Percentiles rank a stretch among this genome's conserved stretches.
Evolutionary conservation across 1,139 yeast species (phyloP).

Genomic region (Blastobotrys elegans): DNA sequence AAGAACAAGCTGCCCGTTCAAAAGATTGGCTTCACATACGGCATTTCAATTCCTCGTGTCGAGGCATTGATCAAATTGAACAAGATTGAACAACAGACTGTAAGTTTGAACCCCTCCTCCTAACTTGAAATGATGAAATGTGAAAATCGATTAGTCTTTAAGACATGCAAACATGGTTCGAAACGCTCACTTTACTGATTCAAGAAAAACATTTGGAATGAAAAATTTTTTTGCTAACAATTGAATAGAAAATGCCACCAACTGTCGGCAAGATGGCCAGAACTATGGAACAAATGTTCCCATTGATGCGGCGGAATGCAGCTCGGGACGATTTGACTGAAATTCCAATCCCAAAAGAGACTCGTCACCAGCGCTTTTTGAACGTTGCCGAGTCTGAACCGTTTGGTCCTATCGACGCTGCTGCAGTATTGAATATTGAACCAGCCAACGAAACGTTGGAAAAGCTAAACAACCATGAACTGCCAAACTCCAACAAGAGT

Average conservation of each 20-base stretch:
- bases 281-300: slow-evolving; percentile 76
- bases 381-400: slow-evolving; percentile 93
- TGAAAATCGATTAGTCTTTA: slow-evolving; percentile 69
- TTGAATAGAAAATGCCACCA: slow-evolving; percentile 27
- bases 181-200: slow-evolving; percentile 30
- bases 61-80: slow-evolving; percentile 76
- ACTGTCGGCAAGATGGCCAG: slow-evolving; percentile 34
- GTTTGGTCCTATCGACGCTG: slow-evolving; percentile 98
- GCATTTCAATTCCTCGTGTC: slow-evolving; percentile 76
- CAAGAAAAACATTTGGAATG: background rate
- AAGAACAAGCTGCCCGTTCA: slow-evolving; percentile 53
- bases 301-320: slow-evolving; percentile 43
- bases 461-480: slow-evolving; percentile 50
- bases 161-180: slow-evolving; percentile 60
- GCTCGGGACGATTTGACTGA: slow-evolving; percentile 51
- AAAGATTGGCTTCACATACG: slow-evolving; percentile 73
- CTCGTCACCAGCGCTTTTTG: slow-evolving; percentile 75
- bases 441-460: slow-evolving; percentile 78
- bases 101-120: slow-evolving; percentile 46
- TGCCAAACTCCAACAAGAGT: slow-evolving; percentile 10
- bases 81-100: slow-evolving; percentile 57
- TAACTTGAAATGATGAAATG: slow-evolving; percentile 40
- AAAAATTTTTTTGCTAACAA: slow-evolving; percentile 1
- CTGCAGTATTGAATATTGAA: slow-evolving; percentile 71
- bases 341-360: slow-evolving; percentile 85